These are phyloP conservation scores for Vigna reflexopilosa DNA, from an alignment of 306 rosid species.

Conservation along the genomic window DNA sequence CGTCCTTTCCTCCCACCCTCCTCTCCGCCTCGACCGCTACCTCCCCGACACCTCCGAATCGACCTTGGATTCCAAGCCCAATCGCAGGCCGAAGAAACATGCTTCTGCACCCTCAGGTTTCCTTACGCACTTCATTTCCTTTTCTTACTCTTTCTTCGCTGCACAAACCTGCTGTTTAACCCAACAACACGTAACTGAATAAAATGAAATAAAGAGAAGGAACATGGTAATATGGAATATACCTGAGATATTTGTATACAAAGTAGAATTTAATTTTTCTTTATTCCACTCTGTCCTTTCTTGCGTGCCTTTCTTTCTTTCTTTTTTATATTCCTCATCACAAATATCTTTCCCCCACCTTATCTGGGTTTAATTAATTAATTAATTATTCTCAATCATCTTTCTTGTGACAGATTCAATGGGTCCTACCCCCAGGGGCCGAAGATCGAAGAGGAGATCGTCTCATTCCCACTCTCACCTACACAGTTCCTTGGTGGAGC, in stretches of 20 bases:
- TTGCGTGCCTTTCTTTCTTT: neutral
- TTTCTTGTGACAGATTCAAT: constrained; percentile 21
- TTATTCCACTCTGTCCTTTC: neutral
- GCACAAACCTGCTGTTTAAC: neutral
- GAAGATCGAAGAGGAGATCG: constrained; percentile 49
- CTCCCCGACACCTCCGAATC: constrained; percentile 73
- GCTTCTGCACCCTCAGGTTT: constrained; percentile 48
- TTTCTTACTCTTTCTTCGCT: no score
- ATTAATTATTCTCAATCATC: no score
- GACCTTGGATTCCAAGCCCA: constrained; percentile 62
- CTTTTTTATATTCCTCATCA: constrained; percentile 2
- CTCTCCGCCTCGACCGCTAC: constrained; percentile 64
- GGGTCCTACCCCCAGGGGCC: constrained; percentile 39
- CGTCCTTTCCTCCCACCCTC: constrained; percentile 13
- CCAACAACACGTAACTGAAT: neutral
- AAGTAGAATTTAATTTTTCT: neutral
- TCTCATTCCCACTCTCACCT: constrained; percentile 33
- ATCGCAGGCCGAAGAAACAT: constrained; percentile 30
- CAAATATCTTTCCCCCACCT: neutral
- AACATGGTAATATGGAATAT: constrained; percentile 20
- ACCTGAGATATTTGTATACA: constrained; percentile 50
- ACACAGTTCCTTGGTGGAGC: constrained; percentile 50
- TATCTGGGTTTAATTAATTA: no score
- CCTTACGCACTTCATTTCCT: neutral
- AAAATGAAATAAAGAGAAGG: no score